Evolutionary conservation across 1,284 basidiomycete genomes (phyloP).

Genomic region (Sphaerobolus stellatus): DNA sequence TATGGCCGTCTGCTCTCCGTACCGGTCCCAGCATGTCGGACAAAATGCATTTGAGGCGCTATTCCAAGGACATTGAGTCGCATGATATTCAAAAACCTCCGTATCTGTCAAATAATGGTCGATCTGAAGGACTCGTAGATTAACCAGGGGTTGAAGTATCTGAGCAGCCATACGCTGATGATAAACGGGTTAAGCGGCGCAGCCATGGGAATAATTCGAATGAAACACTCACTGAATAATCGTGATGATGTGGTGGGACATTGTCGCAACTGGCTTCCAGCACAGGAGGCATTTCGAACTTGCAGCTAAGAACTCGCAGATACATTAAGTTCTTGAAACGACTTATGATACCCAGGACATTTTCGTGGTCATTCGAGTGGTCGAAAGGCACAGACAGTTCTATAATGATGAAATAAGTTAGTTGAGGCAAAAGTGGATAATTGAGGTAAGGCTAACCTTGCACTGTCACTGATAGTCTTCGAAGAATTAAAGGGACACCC

Average conservation of each 20-base stretch:
- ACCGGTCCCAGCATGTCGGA: slow-evolving; percentile 8
- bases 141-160: slow-evolving; percentile 5
- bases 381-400: slow-evolving; percentile 8
- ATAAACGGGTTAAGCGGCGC: too few species aligned
- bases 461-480: slow-evolving; percentile 3
- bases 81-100: slow-evolving; percentile 8
- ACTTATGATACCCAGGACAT: slow-evolving; percentile 1
- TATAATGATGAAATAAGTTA: neutral
- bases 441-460: neutral
- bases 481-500: slow-evolving; percentile 1
- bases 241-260: slow-evolving; percentile 9
- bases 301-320: slow-evolving; percentile 6
- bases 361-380: slow-evolving; percentile 6
- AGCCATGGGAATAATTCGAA: too few species aligned
- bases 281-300: slow-evolving; percentile 6
- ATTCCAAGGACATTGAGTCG: slow-evolving; percentile 7
- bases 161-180: slow-evolving; percentile 7
- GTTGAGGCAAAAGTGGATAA: neutral
- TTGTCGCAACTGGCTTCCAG: neutral
- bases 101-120: slow-evolving; percentile 13
- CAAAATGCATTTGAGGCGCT: slow-evolving; percentile 10
- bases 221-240: slow-evolving; percentile 3
- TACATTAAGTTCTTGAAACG: slow-evolving; percentile 4
- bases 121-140: slow-evolving; percentile 6
- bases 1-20: slow-evolving; percentile 8